phyloP scores from a whole-genome alignment of 208 protist genomes.

The Trichomonas tenax region DNA sequence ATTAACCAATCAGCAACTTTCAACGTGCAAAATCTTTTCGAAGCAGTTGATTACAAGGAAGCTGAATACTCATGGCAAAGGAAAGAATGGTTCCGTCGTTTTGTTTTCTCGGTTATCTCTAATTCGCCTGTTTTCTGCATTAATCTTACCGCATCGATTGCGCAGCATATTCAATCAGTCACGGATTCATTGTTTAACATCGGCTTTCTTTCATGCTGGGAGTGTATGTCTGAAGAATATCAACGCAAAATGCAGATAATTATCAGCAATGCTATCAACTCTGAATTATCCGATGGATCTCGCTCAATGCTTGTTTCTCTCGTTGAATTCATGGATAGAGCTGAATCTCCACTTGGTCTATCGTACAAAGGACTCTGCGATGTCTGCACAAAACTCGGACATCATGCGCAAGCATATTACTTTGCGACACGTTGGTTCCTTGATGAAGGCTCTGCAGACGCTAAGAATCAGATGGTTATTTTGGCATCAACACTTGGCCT shows the following conservation, averaged over 20 bases:
- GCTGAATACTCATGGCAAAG: background rate
- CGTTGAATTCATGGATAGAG: background rate
- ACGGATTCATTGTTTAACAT: background rate
- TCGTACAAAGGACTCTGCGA: background rate
- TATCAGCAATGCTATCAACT: too few relatives aligned
- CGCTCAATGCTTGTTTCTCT: background rate
- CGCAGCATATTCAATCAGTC: background rate
- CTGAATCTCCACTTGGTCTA: background rate
- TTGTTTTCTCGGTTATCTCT: background rate
- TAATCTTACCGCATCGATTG: background rate
- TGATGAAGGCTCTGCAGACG: background rate
- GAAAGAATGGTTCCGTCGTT: background rate
- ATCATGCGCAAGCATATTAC: background rate
- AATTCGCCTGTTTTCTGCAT: background rate
- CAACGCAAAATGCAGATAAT: background rate
- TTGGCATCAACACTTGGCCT: background rate
- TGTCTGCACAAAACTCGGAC: background rate
- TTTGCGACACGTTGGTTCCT: background rate
- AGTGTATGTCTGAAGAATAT: background rate
- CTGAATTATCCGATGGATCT: background rate
- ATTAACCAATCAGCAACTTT: background rate
- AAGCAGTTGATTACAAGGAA: background rate
- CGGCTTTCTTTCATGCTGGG: background rate
- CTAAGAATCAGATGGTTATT: background rate
- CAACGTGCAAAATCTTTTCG: background rate